Percentiles rank a stretch among this genome's conserved stretches.
Evolutionary conservation across 2,329 filamentous ascomycete genomes (phyloP).

Genomic region (Trematosphaeria pertusa): DNA sequence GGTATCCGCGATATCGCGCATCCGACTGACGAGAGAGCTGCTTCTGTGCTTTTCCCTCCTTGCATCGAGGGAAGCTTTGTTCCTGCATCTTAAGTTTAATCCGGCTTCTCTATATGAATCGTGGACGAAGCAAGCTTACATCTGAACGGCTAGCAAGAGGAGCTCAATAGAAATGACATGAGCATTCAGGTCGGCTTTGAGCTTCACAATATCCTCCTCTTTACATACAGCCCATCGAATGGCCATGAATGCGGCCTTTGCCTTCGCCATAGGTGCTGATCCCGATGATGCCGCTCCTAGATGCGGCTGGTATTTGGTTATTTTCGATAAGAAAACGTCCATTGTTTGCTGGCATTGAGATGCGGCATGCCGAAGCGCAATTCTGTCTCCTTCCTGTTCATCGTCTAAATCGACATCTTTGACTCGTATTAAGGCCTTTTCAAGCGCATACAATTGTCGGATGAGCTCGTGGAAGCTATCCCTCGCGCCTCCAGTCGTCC

Average conservation of each 20-base stretch:
- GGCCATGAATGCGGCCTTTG: no score
- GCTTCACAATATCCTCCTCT: conserved; percentile 32
- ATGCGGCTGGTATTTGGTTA: conserved; percentile 36
- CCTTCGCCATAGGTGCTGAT: conserved; percentile 27
- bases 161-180: conserved; percentile 35
- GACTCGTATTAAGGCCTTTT: conserved; percentile 32
- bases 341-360: conserved; percentile 34
- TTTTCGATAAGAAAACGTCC: conserved; percentile 32
- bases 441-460: conserved; percentile 31
- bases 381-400: conserved; percentile 17
- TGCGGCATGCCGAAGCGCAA: conserved; percentile 30
- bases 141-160: conserved; percentile 31
- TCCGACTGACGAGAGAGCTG: no score
- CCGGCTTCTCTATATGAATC: conserved; percentile 2
- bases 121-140: conserved; percentile 21
- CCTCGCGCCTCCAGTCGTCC: conserved; percentile 27
- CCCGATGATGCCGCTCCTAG: conserved; percentile 12
- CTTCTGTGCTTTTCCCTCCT: conserved; percentile 16
- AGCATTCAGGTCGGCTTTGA: conserved; percentile 30
- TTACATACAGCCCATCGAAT: conserved; percentile 36
- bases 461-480: conserved; percentile 33
- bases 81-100: conserved; percentile 13
- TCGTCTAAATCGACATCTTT: conserved; percentile 32
- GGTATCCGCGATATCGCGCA: no score
- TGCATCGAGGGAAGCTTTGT: conserved; percentile 21